Evolutionary conservation across 345 rosid species (phyloP).

Genomic region (Lepidium africanum): DNA sequence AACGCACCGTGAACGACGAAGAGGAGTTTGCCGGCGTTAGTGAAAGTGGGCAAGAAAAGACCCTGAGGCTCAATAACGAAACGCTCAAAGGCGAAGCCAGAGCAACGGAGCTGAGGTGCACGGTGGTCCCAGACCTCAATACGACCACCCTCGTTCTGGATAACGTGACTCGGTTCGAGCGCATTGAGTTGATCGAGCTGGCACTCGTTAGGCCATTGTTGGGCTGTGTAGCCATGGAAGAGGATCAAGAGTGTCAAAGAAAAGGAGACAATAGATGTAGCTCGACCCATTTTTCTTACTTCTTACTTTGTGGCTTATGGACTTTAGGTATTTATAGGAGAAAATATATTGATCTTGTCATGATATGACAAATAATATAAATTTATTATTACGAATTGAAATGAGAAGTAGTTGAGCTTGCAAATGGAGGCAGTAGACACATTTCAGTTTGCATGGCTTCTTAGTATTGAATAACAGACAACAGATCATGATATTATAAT

Average conservation of each 20-base stretch:
- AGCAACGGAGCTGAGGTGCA: slow-evolving; percentile 51
- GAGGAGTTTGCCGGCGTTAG: slow-evolving; percentile 35
- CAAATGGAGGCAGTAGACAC: slow-evolving; percentile 3
- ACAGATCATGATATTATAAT: too few species aligned
- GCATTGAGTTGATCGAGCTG: slow-evolving; percentile 40
- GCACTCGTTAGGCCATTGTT: slow-evolving; percentile 36
- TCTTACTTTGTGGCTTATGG: neutral
- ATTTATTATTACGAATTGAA: neutral
- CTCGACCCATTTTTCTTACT: slow-evolving; percentile 5
- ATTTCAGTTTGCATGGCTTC: slow-evolving; percentile 21
- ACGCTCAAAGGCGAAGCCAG: slow-evolving; percentile 41
- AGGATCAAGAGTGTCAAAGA: slow-evolving; percentile 36
- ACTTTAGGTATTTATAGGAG: slow-evolving; percentile 11
- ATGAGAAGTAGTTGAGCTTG: neutral
- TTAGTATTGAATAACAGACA: neutral
- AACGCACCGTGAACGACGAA: slow-evolving; percentile 29
- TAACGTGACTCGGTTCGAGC: slow-evolving; percentile 35
- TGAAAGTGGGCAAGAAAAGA: slow-evolving; percentile 45
- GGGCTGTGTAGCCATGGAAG: slow-evolving; percentile 36
- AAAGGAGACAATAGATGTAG: slow-evolving; percentile 25
- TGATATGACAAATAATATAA: too few species aligned
- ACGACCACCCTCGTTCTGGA: slow-evolving; percentile 45
- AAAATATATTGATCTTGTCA: too few species aligned
- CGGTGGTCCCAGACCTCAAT: slow-evolving; percentile 48
- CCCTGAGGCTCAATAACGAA: slow-evolving; percentile 41